phyloP scores from a whole-genome alignment of 192 early-diverging fungal species.

The Coemansia sp. region DNA sequence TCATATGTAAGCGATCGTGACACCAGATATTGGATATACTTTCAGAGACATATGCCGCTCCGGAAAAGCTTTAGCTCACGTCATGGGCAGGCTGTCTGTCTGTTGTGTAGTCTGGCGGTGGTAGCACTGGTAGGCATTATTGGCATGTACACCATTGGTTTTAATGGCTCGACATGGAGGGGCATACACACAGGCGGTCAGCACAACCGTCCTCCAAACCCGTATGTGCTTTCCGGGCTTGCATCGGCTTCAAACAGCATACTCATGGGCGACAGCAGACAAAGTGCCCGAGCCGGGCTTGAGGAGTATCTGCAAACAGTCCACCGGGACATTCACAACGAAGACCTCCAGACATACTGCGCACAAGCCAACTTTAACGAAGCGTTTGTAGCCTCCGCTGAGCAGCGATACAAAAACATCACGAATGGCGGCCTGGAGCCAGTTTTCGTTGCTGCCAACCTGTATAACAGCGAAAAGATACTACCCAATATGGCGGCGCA shows the following conservation, averaged over 20 bases:
- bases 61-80: background rate
- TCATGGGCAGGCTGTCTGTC: background rate
- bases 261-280: background rate
- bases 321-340: constrained; percentile 26
- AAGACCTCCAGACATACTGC: constrained; percentile 35
- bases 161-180: background rate
- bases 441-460: constrained; percentile 42
- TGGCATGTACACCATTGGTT: background rate
- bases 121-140: background rate
- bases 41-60: background rate
- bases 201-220: background rate
- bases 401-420: constrained; percentile 22
- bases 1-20: background rate
- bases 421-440: background rate
- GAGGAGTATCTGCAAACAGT: constrained; percentile 20
- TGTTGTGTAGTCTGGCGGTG: constrained; percentile 3
- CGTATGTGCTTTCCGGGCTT: constrained; percentile 2
- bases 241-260: background rate
- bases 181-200: background rate
- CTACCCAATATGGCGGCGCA: constrained; percentile 49
- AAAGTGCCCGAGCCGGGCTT: constrained; percentile 3
- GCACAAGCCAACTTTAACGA: constrained; percentile 20
- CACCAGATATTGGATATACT: background rate
- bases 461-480: constrained; percentile 47
- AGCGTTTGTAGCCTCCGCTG: constrained; percentile 17